These are phyloP conservation scores for Botrytis medusae DNA, from an alignment of 2,329 filamentous ascomycete genomes.

Conservation along the genomic window DNA sequence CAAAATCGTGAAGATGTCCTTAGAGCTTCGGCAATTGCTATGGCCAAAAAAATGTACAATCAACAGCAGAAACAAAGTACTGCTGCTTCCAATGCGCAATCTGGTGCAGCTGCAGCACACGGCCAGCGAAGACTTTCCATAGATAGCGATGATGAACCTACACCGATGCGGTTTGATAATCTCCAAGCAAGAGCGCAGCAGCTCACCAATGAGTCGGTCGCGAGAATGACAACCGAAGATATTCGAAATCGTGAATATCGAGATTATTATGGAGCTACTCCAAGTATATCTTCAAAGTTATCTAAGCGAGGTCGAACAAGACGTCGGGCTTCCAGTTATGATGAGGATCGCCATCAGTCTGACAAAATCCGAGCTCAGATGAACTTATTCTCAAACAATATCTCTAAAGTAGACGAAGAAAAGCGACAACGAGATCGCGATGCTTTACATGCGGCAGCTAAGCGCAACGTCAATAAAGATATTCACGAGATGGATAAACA, in stretches of 20 bases:
- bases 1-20: slow-evolving; percentile 69
- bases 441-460: slow-evolving; percentile 72
- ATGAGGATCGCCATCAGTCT: slow-evolving; percentile 61
- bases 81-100: slow-evolving; percentile 35
- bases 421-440: slow-evolving; percentile 76
- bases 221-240: slow-evolving; percentile 74
- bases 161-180: slow-evolving; percentile 57
- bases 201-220: slow-evolving; percentile 78
- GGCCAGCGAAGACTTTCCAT: slow-evolving; percentile 39
- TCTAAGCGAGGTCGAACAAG: slow-evolving; percentile 57
- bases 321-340: slow-evolving; percentile 67
- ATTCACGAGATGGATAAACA: slow-evolving; percentile 81
- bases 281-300: slow-evolving; percentile 50
- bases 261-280: slow-evolving; percentile 66
- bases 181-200: slow-evolving; percentile 86
- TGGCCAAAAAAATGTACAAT: slow-evolving; percentile 85
- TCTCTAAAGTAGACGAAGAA: slow-evolving; percentile 68
- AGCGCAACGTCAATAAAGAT: slow-evolving; percentile 78
- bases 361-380: slow-evolving; percentile 75
- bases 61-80: slow-evolving; percentile 58
- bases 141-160: slow-evolving; percentile 41
- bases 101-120: slow-evolving; percentile 38
- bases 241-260: slow-evolving; percentile 63
- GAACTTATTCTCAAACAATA: slow-evolving; percentile 68
- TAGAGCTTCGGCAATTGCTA: slow-evolving; percentile 79